These are phyloP conservation scores for Exobasidium cylindrosporum DNA, from an alignment of 1,284 basidiomycete genomes.

Conservation along the genomic window DNA sequence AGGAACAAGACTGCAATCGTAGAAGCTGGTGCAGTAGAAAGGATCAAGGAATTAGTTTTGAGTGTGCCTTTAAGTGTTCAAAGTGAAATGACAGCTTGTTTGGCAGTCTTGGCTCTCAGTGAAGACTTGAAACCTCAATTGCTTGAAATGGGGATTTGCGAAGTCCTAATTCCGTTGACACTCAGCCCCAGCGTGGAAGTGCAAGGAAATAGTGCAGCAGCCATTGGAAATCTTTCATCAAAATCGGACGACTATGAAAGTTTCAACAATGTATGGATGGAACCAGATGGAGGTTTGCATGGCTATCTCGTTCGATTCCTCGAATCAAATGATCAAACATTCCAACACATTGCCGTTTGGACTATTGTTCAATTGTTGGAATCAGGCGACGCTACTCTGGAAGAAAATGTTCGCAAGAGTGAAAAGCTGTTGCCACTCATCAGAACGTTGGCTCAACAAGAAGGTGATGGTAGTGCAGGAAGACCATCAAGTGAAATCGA, in stretches of 20 bases:
- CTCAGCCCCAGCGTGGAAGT: conserved; percentile 95
- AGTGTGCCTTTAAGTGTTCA: conserved; percentile 95
- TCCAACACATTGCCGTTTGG: conserved; percentile 95
- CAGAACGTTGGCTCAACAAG: conserved; percentile 30
- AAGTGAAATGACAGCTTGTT: conserved; percentile 99
- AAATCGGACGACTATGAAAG: conserved; percentile 91
- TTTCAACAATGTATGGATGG: conserved; percentile 97
- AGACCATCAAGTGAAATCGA: conserved; percentile 16
- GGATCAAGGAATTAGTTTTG: conserved; percentile 93
- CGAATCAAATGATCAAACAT: conserved; percentile 91
- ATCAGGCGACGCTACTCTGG: conserved; percentile 68
- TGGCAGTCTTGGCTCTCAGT: conserved; percentile 62
- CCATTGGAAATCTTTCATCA: conserved; percentile 92
- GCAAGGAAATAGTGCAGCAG: conserved; percentile 96
- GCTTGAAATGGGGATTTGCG: conserved; percentile 96
- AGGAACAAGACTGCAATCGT: conserved; percentile 99
- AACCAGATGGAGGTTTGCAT: conserved; percentile 95
- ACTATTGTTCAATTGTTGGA: conserved; percentile 96
- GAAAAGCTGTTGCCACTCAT: conserved; percentile 49
- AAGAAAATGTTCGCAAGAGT: conserved; percentile 50
- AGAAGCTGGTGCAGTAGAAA: conserved; percentile 94
- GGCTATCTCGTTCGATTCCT: conserved; percentile 92
- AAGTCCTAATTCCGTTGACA: conserved; percentile 93
- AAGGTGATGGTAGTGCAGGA: conserved; percentile 2
- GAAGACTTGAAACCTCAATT: conserved; percentile 59